Evolutionary conservation across 169 alveolate species (phyloP), one percentile per base, ranked within the genome.

Genomic region (Eimeria praecox): DNA sequence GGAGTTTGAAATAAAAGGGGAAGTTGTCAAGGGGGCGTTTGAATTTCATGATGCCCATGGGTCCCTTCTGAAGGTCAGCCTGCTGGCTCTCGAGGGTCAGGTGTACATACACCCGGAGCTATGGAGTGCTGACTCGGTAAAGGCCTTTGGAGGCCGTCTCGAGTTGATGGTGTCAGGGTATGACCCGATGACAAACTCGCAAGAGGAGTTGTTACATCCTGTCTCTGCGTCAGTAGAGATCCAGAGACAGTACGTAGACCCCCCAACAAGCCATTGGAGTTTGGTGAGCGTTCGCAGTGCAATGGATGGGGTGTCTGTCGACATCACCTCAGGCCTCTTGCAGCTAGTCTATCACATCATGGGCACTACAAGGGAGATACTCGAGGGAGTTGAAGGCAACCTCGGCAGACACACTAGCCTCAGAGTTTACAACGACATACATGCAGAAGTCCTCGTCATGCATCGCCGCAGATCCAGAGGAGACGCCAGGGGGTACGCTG

Each of bases 121-220:
- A 20, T 85, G 91, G 52, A 77, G 92, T 16, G 85, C 73, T 8
- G 73, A 92, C n/a, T 85, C 95, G 9, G 62, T 92, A 22, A 92
- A 92, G 85, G 54, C 44, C 82, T 77, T 78, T 22, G 95, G 91
- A 12, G 95, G 91, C 52, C 66, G 85, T 44, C 42, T 92, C 86
- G 95, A 92, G 73, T 54, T 92, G 49, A 92, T 92, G 95, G 89
- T 94, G 40, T 71, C 96, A 8, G 96, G 94, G n/a, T 94, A 94
- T 38, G 96, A 94, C 49, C 96, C 96, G 38, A 94, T 94, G 96
- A 85, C 86, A 12, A 94, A 94, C 69, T 94, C 96, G 6, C 94
- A 85, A 40, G 95, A 86, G 46, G 96, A 94, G 69, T 75, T 94
- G 52, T 78, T 94, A 30, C 96, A 85, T 52, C 94, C 94, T 2